Conservation (phyloP, 306 rosid genomes). For the Begonia masoniana region DNA sequence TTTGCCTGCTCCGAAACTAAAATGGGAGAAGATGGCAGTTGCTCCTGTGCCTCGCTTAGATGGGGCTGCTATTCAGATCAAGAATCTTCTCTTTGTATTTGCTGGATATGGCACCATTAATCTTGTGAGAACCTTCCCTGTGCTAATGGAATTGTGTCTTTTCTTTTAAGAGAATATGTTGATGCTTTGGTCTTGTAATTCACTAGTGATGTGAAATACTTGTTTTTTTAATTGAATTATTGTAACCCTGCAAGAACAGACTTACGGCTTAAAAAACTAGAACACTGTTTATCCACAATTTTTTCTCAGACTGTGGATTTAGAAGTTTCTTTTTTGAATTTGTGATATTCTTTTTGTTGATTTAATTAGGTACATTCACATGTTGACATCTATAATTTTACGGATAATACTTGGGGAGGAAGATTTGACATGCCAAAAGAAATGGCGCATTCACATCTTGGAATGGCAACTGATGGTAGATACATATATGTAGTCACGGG, state of each 20-base stretch:
- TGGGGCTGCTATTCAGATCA: slow-evolving; percentile 67
- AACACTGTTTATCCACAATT: too few relatives aligned
- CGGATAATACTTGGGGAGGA: slow-evolving; percentile 43
- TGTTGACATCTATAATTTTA: slow-evolving; percentile 61
- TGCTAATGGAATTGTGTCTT: background rate
- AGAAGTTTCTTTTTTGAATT: background rate
- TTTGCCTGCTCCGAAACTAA: slow-evolving; percentile 61
- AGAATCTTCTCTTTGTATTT: slow-evolving; percentile 51
- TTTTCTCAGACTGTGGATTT: too few relatives aligned
- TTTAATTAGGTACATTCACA: slow-evolving; percentile 66
- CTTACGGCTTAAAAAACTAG: too few relatives aligned
- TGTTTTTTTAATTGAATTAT: too few relatives aligned
- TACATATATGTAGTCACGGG: slow-evolving; percentile 68
- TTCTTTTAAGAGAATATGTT: too few relatives aligned
- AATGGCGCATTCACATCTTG: slow-evolving; percentile 88
- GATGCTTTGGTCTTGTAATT: too few relatives aligned
- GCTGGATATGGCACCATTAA: slow-evolving; percentile 63
- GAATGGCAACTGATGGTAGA: slow-evolving; percentile 78
- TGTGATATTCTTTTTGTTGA: background rate
- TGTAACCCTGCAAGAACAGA: too few relatives aligned
- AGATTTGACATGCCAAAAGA: slow-evolving; percentile 60
- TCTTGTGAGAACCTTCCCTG: slow-evolving; percentile 32
- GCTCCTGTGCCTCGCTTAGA: slow-evolving; percentile 88
- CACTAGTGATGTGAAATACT: too few relatives aligned
- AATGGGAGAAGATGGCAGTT: slow-evolving; percentile 69